Evolutionary conservation across 176 grass and related monocot species (phyloP).

Genomic region (Leersia perrieri): DNA sequence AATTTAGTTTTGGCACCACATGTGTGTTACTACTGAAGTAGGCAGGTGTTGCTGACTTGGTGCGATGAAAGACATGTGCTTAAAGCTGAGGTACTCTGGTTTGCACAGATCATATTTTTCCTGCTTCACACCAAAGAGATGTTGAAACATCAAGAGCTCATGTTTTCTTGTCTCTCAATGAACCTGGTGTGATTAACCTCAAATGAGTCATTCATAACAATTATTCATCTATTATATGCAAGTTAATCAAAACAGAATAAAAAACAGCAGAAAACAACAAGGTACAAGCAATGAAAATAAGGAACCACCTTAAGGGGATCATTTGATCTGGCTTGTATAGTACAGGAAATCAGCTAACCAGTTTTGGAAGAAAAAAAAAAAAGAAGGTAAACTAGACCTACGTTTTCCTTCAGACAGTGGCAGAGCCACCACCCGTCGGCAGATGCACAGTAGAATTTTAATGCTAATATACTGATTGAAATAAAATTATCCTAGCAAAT

Average conservation of each 20-base stretch:
- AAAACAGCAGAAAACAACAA: neutral
- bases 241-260: neutral
- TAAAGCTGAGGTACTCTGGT: neutral
- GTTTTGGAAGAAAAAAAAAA: no score
- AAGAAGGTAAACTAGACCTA: no score
- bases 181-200: constrained; percentile 24
- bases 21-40: neutral
- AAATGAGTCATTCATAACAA: constrained; percentile 16
- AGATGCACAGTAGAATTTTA: no score
- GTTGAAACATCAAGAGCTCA: constrained; percentile 23
- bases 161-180: constrained; percentile 47
- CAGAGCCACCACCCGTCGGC: no score
- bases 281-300: neutral
- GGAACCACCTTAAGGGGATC: no score
- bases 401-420: no score
- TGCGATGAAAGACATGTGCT: neutral
- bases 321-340: no score
- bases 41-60: neutral
- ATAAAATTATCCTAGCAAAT: no score
- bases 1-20: neutral
- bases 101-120: neutral
- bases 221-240: neutral
- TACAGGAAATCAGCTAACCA: no score
- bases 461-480: no score
- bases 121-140: neutral